Evolutionary conservation across 106 monocot species (phyloP), one percentile per base, ranked within the genome.

Genomic region (Acanthochlamys bracteata): DNA sequence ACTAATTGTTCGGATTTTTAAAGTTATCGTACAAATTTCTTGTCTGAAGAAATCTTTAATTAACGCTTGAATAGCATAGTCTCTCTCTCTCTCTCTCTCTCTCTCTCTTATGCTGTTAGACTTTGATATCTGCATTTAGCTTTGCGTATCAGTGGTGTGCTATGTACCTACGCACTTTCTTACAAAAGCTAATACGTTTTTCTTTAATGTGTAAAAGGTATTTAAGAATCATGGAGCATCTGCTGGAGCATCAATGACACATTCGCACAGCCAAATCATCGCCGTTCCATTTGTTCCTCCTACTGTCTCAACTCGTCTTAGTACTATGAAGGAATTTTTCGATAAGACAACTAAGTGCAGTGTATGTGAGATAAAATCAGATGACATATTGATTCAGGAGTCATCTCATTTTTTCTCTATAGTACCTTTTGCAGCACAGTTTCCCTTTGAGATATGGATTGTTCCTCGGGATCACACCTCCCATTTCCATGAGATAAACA

Each of bases 191-290:
- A 43, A 8, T 43, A 7, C 7, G 43, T 8, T 8, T 43, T 8
- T 43, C 13, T 7, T 43, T 43, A 13, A 7, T 8, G 13, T 43
- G 43, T 8, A 43, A 43, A 61, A 85, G 95, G 85, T 98, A 20
- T 98, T 98, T 59, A 98, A 98, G 76, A 98, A 98, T 70, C 68
- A 98, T 51, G 98, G 98, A 42, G 88, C 81, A 46, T 82, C 92
- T 24, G 98, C 98, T 42, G 98, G 91, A 61, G 98, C 98, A 61
- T 98, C 98, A 10, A 79, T 98, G 92, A 73, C 74, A 67, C 98
- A 98, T 85, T 92, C 92, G 7, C 98, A 98, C 73, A 89, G 92
- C 73, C 96, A 98, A 66, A 88, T 98, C 23, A 75, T 98, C 23
- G 98, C 83, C 19, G 68, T 92, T 60, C 98, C 98, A 41, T 39